phyloP scores from a whole-genome alignment of 2,329 filamentous ascomycete species.

The Penicillium sp. region DNA sequence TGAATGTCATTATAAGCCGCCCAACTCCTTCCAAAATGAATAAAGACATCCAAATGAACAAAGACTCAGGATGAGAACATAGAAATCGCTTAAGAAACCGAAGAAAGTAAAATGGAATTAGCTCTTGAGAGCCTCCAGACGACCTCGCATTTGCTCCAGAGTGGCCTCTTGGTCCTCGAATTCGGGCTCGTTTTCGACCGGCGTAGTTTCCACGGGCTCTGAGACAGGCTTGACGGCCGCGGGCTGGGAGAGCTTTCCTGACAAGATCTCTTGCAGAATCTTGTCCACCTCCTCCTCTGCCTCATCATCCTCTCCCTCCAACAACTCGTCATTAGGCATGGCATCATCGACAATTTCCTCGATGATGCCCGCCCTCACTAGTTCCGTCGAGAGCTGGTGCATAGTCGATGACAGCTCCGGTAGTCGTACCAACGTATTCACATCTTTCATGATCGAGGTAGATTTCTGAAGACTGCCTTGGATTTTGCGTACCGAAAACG shows the following conservation, averaged over 20 bases:
- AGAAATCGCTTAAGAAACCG: background rate
- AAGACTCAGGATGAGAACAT: background rate
- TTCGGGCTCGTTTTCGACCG: constrained; percentile 53
- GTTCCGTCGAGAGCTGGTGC: constrained; percentile 76
- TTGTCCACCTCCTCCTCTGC: constrained; percentile 86
- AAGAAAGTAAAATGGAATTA: constrained; percentile 40
- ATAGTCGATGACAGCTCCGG: constrained; percentile 86
- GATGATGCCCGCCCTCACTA: constrained; percentile 92
- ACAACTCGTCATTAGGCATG: constrained; percentile 66
- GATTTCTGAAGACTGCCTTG: constrained; percentile 82
- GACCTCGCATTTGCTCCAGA: constrained; percentile 88
- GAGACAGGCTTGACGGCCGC: constrained; percentile 54
- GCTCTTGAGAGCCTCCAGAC: constrained; percentile 85
- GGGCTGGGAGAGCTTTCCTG: constrained; percentile 66
- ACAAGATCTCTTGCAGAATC: constrained; percentile 83
- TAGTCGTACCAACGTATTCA: constrained; percentile 76
- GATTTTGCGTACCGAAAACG: constrained; percentile 91
- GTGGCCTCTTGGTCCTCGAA: constrained; percentile 85
- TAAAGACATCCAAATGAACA: background rate
- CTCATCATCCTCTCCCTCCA: constrained; percentile 68
- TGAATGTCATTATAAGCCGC: constrained; percentile 2
- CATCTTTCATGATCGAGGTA: constrained; percentile 94
- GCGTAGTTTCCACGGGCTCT: constrained; percentile 47
- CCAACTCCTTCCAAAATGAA: constrained; percentile 15
- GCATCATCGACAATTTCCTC: constrained; percentile 94